A percentile compares a stretch with the other conserved stretches of the same genome.
These are phyloP conservation scores for Ceratocystis destructans DNA, from an alignment of 2,329 filamentous ascomycete genomes.

Conservation along the genomic window DNA sequence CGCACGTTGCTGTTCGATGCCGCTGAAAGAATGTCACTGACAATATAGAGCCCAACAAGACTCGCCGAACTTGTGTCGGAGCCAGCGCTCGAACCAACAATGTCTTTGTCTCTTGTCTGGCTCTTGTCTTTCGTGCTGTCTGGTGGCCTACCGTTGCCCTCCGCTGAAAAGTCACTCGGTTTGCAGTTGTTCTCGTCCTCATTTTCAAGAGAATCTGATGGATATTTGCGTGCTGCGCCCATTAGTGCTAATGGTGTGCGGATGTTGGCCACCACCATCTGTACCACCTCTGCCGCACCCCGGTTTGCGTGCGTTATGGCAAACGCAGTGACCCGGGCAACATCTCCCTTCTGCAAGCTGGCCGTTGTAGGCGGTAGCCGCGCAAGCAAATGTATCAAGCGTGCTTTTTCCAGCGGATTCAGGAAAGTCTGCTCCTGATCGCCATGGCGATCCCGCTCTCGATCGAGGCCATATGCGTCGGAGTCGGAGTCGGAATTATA, in stretches of 20 bases:
- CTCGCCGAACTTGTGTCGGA: slow-evolving; percentile 58
- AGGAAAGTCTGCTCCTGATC: slow-evolving; percentile 47
- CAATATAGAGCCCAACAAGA: slow-evolving; percentile 66
- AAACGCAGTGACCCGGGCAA: slow-evolving; percentile 75
- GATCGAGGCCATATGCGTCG: slow-evolving; percentile 63
- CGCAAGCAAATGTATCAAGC: slow-evolving; percentile 69
- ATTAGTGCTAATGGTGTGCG: slow-evolving; percentile 61
- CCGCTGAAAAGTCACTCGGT: not conserved
- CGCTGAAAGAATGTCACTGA: slow-evolving; percentile 65
- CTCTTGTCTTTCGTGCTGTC: not conserved
- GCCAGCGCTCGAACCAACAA: slow-evolving; percentile 22
- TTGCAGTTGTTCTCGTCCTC: not conserved
- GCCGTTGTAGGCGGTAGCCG: slow-evolving; percentile 64
- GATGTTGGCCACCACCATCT: slow-evolving; percentile 73
- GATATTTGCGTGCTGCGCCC: slow-evolving; percentile 40
- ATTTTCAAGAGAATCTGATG: not conserved
- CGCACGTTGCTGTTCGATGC: slow-evolving; percentile 62
- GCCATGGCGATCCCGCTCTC: slow-evolving; percentile 30
- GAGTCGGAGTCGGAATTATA: slow-evolving; percentile 54
- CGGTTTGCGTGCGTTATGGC: slow-evolving; percentile 75
- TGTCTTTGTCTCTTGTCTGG: slow-evolving; percentile 24
- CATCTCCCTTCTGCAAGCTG: slow-evolving; percentile 66
- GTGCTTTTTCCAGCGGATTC: slow-evolving; percentile 70
- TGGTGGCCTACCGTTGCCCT: not conserved
- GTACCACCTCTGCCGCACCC: slow-evolving; percentile 82